Conservation (phyloP, 805 yeast genomes). For the Cyberlindnera subsufficiens region DNA sequence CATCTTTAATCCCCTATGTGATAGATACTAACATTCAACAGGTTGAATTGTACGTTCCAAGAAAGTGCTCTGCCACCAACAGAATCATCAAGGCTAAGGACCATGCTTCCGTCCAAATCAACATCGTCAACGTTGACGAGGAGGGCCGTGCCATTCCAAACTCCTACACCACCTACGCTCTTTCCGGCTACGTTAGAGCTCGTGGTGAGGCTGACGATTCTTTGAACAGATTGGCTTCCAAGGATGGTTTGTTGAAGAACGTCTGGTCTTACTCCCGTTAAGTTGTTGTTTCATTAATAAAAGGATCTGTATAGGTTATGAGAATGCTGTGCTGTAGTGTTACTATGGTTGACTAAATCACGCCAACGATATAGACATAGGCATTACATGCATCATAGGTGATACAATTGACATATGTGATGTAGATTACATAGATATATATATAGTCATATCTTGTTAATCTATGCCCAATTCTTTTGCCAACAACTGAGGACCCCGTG, state of each 20-base stretch:
- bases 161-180: conserved; percentile 89
- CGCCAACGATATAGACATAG: no score
- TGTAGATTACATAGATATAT: no score
- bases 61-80: conserved; percentile 99
- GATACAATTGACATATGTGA: no score
- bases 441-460: no score
- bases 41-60: conserved; percentile 99
- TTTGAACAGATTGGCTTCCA: conserved; percentile 98
- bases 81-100: conserved; percentile 99
- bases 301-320: not conserved
- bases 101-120: conserved; percentile 98
- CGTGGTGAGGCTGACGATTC: conserved; percentile 99
- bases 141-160: conserved; percentile 93
- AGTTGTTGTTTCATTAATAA: conserved; percentile 15
- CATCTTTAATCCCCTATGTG: not conserved
- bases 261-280: conserved; percentile 95
- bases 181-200: conserved; percentile 94
- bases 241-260: conserved; percentile 95
- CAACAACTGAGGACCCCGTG: no score
- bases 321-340: no score
- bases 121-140: conserved; percentile 97
- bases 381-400: no score
- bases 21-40: conserved; percentile 15
- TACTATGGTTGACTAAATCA: no score
- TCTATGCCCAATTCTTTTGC: no score